Evolutionary conservation across 1,284 basidiomycete genomes (phyloP).

Genomic region (Rhodotorula sp.): DNA sequence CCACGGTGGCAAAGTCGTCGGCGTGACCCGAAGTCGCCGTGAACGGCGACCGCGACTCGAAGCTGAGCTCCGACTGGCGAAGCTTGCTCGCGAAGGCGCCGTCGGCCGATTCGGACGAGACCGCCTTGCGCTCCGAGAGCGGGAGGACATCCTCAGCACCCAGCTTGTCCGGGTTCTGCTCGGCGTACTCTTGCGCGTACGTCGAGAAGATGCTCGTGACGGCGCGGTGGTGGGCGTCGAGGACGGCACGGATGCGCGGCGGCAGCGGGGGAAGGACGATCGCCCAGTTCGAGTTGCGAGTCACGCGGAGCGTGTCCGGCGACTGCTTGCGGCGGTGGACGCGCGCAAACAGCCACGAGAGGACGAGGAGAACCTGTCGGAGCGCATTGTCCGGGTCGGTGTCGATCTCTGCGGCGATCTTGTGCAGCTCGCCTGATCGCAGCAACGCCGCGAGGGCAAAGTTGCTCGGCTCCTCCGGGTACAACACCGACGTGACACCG

Average conservation of each 20-base stretch:
- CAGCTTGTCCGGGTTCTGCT: slow-evolving; percentile 50
- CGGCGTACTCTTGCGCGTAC: slow-evolving; percentile 58
- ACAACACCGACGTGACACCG: slow-evolving; percentile 50
- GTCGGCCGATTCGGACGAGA: slow-evolving; percentile 46
- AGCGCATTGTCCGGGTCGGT: slow-evolving; percentile 52
- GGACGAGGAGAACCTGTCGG: slow-evolving; percentile 57
- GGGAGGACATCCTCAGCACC: slow-evolving; percentile 55
- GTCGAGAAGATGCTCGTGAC: slow-evolving; percentile 58
- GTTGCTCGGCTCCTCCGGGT: slow-evolving; percentile 67
- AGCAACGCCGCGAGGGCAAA: slow-evolving; percentile 62
- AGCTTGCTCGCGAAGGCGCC: slow-evolving; percentile 51
- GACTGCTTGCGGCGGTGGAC: slow-evolving; percentile 57
- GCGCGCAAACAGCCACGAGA: slow-evolving; percentile 63
- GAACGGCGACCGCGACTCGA: slow-evolving; percentile 58
- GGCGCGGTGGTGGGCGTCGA: slow-evolving; percentile 57
- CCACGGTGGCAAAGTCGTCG: slow-evolving; percentile 57
- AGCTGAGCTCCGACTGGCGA: slow-evolving; percentile 49
- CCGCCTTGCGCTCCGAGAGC: slow-evolving; percentile 45
- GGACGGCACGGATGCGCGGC: slow-evolving; percentile 51
- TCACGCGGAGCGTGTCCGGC: slow-evolving; percentile 50
- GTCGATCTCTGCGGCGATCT: slow-evolving; percentile 54
- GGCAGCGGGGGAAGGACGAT: slow-evolving; percentile 60
- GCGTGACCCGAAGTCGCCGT: slow-evolving; percentile 64
- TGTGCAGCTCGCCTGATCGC: slow-evolving; percentile 60
- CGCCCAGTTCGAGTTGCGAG: slow-evolving; percentile 58